Conservation (phyloP, 2,329 filamentous ascomycete species). For the Ophiocordyceps robertsii region DNA sequence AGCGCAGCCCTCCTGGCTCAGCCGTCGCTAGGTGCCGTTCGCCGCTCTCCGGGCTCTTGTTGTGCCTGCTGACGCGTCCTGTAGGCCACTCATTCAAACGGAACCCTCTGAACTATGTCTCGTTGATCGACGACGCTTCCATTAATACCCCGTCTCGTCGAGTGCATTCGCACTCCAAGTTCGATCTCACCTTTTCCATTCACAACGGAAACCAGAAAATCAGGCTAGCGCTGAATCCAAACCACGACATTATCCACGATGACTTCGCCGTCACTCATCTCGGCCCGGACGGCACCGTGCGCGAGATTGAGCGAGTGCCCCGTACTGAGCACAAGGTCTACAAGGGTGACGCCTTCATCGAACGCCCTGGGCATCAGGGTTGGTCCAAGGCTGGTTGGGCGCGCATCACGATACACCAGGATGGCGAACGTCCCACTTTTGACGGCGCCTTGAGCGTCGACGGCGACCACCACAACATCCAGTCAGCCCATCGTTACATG, state of each 20-base stretch:
- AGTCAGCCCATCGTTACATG: slow-evolving; percentile 61
- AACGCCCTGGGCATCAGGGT: slow-evolving; percentile 40
- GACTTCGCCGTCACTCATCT: slow-evolving; percentile 64
- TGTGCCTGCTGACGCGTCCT: slow-evolving; percentile 7
- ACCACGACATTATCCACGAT: slow-evolving; percentile 74
- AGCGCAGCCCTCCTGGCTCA: slow-evolving; percentile 10
- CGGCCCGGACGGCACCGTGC: slow-evolving; percentile 55
- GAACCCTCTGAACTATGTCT: slow-evolving; percentile 64
- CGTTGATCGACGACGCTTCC: slow-evolving; percentile 57
- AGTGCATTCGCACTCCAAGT: slow-evolving; percentile 67
- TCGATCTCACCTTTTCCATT: slow-evolving; percentile 73
- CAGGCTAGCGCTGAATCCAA: slow-evolving; percentile 73
- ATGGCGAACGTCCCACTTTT: slow-evolving; percentile 70
- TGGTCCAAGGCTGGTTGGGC: slow-evolving; percentile 85
- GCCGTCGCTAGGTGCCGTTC: slow-evolving; percentile 8
- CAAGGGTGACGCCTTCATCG: slow-evolving; percentile 64
- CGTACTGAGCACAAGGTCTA: slow-evolving; percentile 69
- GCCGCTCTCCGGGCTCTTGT: background rate
- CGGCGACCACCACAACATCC: slow-evolving; percentile 76
- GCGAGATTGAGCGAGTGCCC: slow-evolving; percentile 53
- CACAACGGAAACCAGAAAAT: slow-evolving; percentile 54
- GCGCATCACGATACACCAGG: slow-evolving; percentile 60
- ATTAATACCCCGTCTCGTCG: slow-evolving; percentile 69
- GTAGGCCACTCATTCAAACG: slow-evolving; percentile 59
- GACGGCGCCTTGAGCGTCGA: slow-evolving; percentile 78